Base-by-base conservation (phyloP, 2,329 filamentous ascomycete species). In the Thelonectria olida region DNA sequence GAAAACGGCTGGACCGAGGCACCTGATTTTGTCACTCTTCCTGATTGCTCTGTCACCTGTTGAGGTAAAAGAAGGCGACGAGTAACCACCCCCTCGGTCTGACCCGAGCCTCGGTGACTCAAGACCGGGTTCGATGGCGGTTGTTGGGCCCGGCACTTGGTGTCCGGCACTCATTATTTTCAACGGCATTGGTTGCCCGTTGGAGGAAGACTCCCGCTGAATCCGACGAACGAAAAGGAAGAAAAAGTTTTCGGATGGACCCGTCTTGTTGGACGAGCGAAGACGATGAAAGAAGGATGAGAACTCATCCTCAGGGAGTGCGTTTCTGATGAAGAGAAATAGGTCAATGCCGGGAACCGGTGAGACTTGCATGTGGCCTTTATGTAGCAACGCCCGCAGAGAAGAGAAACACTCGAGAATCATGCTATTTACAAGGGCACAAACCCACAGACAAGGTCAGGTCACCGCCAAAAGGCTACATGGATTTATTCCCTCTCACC, bases 1-100 rank as follows among this genome's bases (percentile, higher is more conserved):
- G 23, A 52, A 47, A 55, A 23, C 15, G 20, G 45, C 45, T 38
- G 52, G n/a, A 48, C 52, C 52, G 58, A 61, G 58, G 52, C 58
- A 61, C 58, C 58, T 61, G 58, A 22, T 44, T n/a, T 17, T 50
- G 25, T 10, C 17, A 25, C 42, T 28, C 25, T 13, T 41, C 10
- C 8, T 45, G 20, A 45, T 28, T 27, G 45, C n/a, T n/a, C n/a
- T n/a, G n/a, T n/a, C n/a, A n/a, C n/a, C n/a, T n/a, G n/a, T n/a
- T 45, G 19, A 9, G 17, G 41, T 7, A 15, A 23, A 15, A 4
- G 20, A 25, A 20, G 38, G 9, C 23, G 52, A 56, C 20, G 13
- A 22, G 15, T 36, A 28, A 27, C 47, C 54, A 47, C 22, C 22
- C 39, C 41, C 47, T 36, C 42, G 34, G 13, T 22, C 42, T 47